phyloP scores from a whole-genome alignment of 192 early-diverging fungal genomes.

The Coemansia sp. region DNA sequence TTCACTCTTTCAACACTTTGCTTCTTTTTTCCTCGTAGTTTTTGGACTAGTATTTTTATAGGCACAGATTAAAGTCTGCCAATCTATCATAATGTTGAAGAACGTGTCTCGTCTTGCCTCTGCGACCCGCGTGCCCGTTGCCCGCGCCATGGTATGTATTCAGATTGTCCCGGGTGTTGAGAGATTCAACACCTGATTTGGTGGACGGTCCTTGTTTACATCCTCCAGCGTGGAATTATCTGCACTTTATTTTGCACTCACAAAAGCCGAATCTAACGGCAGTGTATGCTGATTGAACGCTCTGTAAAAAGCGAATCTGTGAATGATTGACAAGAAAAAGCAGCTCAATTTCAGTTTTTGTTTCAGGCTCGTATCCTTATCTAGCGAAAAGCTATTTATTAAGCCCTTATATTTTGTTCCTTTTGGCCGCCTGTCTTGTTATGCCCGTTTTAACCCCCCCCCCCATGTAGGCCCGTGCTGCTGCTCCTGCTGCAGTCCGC shows the following conservation, averaged over 20 bases:
- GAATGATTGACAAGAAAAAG: slow-evolving; percentile 1
- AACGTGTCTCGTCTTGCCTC: slow-evolving; percentile 57
- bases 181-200: slow-evolving; percentile 5
- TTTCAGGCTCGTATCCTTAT: neutral
- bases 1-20: slow-evolving; percentile 13
- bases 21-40: slow-evolving; percentile 20
- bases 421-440: neutral
- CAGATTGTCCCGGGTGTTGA: neutral
- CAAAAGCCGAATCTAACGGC: neutral
- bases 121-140: slow-evolving; percentile 49
- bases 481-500: slow-evolving; percentile 47
- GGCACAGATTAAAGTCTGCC: slow-evolving; percentile 38
- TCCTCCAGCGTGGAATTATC: neutral
- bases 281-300: neutral
- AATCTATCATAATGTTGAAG: slow-evolving; percentile 55
- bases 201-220: neutral
- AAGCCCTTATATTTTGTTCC: neutral
- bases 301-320: neutral
- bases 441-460: neutral
- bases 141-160: slow-evolving; percentile 55
- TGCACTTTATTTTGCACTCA: neutral
- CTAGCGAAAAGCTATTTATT: neutral
- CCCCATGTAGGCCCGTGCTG: slow-evolving; percentile 47
- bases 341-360: neutral
- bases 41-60: slow-evolving; percentile 31